These are phyloP conservation scores for Paramyrothecium sp. DNA, from an alignment of 2,329 filamentous ascomycete species.

Conservation along the genomic window DNA sequence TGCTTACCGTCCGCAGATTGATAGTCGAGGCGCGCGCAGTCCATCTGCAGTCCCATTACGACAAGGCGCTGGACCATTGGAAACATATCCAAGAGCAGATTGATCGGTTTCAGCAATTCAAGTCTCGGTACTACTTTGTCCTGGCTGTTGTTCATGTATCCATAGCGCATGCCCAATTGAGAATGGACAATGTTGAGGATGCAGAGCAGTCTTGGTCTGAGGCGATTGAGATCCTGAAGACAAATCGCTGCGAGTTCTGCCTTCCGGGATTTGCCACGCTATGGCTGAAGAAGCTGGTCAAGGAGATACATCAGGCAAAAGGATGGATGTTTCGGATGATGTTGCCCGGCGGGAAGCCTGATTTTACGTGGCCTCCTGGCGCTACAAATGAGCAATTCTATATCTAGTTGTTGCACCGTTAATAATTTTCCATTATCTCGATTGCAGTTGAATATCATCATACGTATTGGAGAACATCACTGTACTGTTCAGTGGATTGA, in stretches of 20 bases:
- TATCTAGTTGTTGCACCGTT: too few relatives aligned
- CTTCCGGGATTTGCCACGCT: constrained; percentile 24
- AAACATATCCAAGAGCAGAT: constrained; percentile 13
- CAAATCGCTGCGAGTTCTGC: constrained; percentile 27
- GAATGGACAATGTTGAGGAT: constrained; percentile 9
- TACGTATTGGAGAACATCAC: constrained; percentile 44
- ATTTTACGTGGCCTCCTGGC: constrained; percentile 15
- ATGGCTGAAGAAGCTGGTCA: constrained; percentile 24
- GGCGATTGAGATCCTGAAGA: constrained; percentile 18
- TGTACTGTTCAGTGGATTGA: constrained; percentile 55
- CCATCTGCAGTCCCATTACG: constrained; percentile 12
- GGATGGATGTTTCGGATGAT: constrained; percentile 30
- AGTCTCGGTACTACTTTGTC: constrained; percentile 17
- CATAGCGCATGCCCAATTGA: constrained; percentile 23
- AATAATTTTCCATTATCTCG: too few relatives aligned
- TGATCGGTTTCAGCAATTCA: constrained; percentile 17
- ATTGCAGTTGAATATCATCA: too few relatives aligned
- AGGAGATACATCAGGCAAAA: constrained; percentile 17
- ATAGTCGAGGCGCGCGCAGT: constrained; percentile 20
- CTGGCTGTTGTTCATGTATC: constrained; percentile 25
- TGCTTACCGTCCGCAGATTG: constrained; percentile 25
- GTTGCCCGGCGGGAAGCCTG: constrained; percentile 24
- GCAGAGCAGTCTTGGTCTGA: constrained; percentile 19
- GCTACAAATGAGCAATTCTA: too few relatives aligned
- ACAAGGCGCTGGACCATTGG: constrained; percentile 19